A percentile compares a stretch with the other conserved stretches of the same genome.
Evolutionary conservation across 768 basidiomycete genomes (phyloP).

Genomic region (Kwoniella pini): DNA sequence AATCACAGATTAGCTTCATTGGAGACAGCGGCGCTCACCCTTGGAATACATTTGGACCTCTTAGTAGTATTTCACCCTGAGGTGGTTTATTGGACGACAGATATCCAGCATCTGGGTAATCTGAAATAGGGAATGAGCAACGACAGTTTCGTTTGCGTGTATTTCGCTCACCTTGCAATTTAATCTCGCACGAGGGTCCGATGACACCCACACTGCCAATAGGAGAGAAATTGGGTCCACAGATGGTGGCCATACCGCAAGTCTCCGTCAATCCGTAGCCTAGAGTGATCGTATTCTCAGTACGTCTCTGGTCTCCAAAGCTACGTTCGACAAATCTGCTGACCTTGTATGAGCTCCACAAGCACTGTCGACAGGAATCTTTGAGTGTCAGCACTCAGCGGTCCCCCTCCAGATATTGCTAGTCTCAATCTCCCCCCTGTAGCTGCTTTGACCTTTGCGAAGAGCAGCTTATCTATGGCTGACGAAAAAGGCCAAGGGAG

Average conservation of each 20-base stretch:
- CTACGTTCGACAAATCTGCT: background rate
- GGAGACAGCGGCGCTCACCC: slow-evolving; percentile 27
- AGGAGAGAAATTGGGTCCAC: slow-evolving; percentile 35
- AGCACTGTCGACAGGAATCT: slow-evolving; percentile 50
- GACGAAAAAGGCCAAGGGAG: slow-evolving; percentile 43
- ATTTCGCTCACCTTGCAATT: slow-evolving; percentile 36
- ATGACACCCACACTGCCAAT: slow-evolving; percentile 43
- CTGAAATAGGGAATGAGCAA: slow-evolving; percentile 14
- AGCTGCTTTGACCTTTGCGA: slow-evolving; percentile 48
- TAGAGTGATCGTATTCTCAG: slow-evolving; percentile 11
- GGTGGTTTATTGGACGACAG: slow-evolving; percentile 43
- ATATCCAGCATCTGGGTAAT: slow-evolving; percentile 53
- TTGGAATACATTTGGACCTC: slow-evolving; percentile 50
- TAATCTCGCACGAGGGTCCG: slow-evolving; percentile 51
- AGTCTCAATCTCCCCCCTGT: slow-evolving; percentile 51
- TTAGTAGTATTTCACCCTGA: slow-evolving; percentile 50
- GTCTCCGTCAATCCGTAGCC: slow-evolving; percentile 52
- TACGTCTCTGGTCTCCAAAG: too few relatives aligned
- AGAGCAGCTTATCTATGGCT: slow-evolving; percentile 47
- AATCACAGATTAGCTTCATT: background rate
- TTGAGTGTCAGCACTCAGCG: slow-evolving; percentile 43
- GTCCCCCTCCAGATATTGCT: slow-evolving; percentile 50
- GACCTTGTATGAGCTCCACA: slow-evolving; percentile 56
- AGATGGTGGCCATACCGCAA: slow-evolving; percentile 49
- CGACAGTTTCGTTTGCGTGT: background rate